phyloP scores from a whole-genome alignment of 352 stramenopile genomes.

The Pythium vanterpoolii region DNA sequence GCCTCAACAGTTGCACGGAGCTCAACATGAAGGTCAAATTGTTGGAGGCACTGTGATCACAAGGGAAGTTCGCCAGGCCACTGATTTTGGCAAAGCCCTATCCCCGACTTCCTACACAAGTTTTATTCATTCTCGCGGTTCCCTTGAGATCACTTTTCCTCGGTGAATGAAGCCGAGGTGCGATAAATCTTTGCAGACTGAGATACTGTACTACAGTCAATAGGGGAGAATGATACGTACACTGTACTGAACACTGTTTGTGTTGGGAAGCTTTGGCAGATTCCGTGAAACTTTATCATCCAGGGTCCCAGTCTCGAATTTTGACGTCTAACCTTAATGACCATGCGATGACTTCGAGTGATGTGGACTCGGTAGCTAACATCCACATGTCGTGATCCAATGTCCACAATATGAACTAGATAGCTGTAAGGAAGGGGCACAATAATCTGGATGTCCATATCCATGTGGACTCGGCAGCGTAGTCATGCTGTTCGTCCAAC shows the following conservation, averaged over 20 bases:
- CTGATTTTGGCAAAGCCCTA: background rate
- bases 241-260: too few species aligned
- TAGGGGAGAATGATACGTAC: too few species aligned
- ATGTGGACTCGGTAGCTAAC: background rate
- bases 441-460: background rate
- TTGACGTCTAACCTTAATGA: background rate
- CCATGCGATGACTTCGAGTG: background rate
- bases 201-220: background rate
- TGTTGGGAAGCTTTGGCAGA: constrained; percentile 3
- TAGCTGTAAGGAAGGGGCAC: background rate
- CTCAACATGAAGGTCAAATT: background rate
- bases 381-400: background rate
- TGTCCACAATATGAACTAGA: background rate
- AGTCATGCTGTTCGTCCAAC: too few species aligned
- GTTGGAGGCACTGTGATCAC: background rate
- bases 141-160: too few species aligned
- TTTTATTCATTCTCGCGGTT: background rate
- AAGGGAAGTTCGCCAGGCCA: background rate
- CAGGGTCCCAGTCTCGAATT: background rate
- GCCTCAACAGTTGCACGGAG: background rate
- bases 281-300: constrained; percentile 7
- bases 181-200: background rate
- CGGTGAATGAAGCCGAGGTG: too few species aligned
- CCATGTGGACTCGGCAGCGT: too few species aligned
- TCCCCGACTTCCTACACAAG: background rate